Base-by-base conservation (phyloP, 768 basidiomycete genomes). In the Antrodiella citrinella region DNA sequence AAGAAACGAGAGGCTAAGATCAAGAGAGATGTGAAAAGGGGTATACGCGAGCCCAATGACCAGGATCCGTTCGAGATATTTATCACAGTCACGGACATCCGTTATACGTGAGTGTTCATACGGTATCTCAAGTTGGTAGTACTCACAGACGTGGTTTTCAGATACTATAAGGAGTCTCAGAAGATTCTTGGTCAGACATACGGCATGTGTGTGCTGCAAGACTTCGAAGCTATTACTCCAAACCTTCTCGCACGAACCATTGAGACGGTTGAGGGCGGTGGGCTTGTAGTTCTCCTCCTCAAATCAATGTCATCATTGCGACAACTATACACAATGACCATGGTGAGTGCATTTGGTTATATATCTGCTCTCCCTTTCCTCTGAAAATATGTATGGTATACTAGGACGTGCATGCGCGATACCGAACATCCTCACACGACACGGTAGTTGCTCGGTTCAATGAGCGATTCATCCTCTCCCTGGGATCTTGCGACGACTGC, bases 11-110 rank as follows among this genome's bases (percentile, higher is more conserved):
- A 98, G 67, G 88, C 85, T 23, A 98, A 94, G 70, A 92, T 97
- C 57, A 98, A 96, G 66, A 77, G 91, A 48, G 94, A 99, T 64
- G 84, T 96, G 24, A 98, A 96, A 67, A 81, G 91, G 11, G 95
- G 95, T 4, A 80, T 92, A 26, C 78, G 96, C 21, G 95, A 99
- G 60, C 81, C 86, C 2, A 94, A 96, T 62, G 93, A 99, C 51
- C 90, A 96, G 64, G 83, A 90, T 65, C 95, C 96, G 1, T 98
- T 99, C 65, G 96, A 99, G 70, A 91, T 98, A 40, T 99, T 99
- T 63, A 84, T 98, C 11, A 89, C 91, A 0, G 94, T 97, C n/a
- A 98, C 95, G 3, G 95, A 99, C 65, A 97, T 99, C 52, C 84
- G 95, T 50, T 99, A 99, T 72, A 92, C 90, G 82, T 93, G 63